A percentile compares a stretch with the other conserved stretches of the same genome.
phyloP scores from a whole-genome alignment of 108 stramenopile genomes.

The Nannochloropsis gaditana region DNA sequence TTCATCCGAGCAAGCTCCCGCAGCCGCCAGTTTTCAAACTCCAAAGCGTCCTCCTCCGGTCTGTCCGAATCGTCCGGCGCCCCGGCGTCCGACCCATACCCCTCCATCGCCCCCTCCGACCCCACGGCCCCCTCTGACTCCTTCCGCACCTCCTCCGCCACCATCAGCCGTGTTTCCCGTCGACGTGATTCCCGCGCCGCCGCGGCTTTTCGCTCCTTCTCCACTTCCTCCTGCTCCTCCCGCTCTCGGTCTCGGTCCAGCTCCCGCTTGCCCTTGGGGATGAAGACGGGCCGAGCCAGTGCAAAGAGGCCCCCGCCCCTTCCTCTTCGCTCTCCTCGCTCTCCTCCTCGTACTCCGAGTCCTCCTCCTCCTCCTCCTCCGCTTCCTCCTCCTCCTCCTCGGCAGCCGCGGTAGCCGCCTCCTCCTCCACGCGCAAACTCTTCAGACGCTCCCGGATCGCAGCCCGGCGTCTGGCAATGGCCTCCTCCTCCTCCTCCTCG shows the following conservation, averaged over 20 bases:
- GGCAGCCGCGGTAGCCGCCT: neutral
- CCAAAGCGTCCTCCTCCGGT: constrained; percentile 52
- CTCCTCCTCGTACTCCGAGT: constrained; percentile 44
- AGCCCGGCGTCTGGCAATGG: neutral
- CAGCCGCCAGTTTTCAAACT: constrained; percentile 59
- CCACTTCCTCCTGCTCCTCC: constrained; percentile 48
- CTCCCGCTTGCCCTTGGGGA: constrained; percentile 40
- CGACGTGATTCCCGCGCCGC: neutral
- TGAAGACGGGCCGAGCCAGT: constrained; percentile 37
- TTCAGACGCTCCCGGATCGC: constrained; percentile 27
- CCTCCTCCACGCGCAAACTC: neutral
- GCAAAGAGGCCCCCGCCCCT: constrained; percentile 27
- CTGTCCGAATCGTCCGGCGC: constrained; percentile 55
- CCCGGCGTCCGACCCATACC: constrained; percentile 42
- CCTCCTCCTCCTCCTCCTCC: constrained; percentile 33
- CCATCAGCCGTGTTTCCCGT: neutral
- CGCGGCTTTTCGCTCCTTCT: neutral
- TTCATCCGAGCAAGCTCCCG: constrained; percentile 52
- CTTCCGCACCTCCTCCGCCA: constrained; percentile 33
- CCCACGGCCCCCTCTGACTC: constrained; percentile 34
- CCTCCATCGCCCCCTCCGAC: constrained; percentile 35
- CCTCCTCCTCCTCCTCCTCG: constrained; percentile 41
- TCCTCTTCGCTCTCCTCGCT: constrained; percentile 37
- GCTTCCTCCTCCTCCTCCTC: neutral
- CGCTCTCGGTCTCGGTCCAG: constrained; percentile 29